Evolutionary conservation across 257 asterid genomes (phyloP).

Genomic region (Primulina tabacum): DNA sequence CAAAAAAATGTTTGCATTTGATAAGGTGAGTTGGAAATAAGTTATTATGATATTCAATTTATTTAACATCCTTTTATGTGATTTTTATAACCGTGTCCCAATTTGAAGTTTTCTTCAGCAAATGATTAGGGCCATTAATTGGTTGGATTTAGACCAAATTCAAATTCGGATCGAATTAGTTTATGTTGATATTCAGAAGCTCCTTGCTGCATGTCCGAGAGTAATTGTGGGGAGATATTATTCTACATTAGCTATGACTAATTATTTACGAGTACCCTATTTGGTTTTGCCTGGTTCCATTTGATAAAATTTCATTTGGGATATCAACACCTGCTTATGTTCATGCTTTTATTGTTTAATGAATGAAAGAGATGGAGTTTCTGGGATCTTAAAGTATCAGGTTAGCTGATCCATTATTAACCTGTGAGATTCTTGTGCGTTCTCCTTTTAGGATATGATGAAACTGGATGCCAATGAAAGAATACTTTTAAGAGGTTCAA

Average conservation of each 20-base stretch:
- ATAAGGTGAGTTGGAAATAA: slow-evolving; percentile 52
- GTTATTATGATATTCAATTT: slow-evolving; percentile 12
- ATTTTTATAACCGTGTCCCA: slow-evolving; percentile 11
- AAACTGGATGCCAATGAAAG: slow-evolving; percentile 62
- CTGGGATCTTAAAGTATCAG: too few species aligned
- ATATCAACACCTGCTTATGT: neutral
- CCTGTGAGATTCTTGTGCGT: neutral
- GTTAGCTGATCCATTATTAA: neutral
- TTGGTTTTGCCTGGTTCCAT: neutral
- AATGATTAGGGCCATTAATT: too few species aligned
- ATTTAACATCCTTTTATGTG: slow-evolving; percentile 4
- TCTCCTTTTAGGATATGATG: slow-evolving; percentile 79
- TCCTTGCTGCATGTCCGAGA: neutral
- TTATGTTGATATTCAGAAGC: neutral
- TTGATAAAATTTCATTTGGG: too few species aligned
- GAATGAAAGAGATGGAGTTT: neutral
- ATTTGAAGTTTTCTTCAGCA: neutral
- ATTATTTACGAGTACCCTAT: too few species aligned
- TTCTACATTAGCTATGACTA: neutral
- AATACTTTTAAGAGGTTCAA: slow-evolving; percentile 64
- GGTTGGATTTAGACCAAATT: too few species aligned
- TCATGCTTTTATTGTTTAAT: too few species aligned
- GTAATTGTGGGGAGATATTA: neutral
- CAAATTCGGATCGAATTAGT: slow-evolving; percentile 9
- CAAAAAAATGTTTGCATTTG: slow-evolving; percentile 63